These are phyloP conservation scores for Cicer yamashitae DNA, from an alignment of 306 rosid species.

Conservation along the genomic window DNA sequence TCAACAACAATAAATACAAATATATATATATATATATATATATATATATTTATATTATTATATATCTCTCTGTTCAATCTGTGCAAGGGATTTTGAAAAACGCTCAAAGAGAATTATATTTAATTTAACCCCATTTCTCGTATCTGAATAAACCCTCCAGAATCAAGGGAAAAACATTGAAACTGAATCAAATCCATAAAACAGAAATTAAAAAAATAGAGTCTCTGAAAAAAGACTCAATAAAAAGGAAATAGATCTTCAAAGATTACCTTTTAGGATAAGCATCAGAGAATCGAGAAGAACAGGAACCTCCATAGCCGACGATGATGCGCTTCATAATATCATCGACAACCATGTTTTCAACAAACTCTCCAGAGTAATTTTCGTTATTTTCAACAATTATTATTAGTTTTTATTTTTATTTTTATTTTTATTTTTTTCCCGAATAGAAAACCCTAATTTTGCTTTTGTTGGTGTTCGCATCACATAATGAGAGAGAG, in stretches of 20 bases:
- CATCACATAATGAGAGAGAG: neutral
- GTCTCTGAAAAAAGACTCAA: slow-evolving; percentile 2
- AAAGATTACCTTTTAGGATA: slow-evolving; percentile 80
- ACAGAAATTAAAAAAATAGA: neutral
- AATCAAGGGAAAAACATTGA: slow-evolving; percentile 68
- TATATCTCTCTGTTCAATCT: slow-evolving; percentile 49
- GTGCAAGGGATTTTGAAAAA: slow-evolving; percentile 49
- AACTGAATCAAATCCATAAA: slow-evolving; percentile 70
- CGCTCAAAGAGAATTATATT: slow-evolving; percentile 58
- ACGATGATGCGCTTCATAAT: slow-evolving; percentile 64
- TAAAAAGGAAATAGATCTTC: slow-evolving; percentile 49
- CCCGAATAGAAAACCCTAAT: slow-evolving; percentile 30
- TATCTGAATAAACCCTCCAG: slow-evolving; percentile 58
- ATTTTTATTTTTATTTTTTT: neutral
- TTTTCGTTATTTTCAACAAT: neutral
- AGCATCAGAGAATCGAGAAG: slow-evolving; percentile 74
- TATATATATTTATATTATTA: neutral
- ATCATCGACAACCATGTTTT: slow-evolving; percentile 71
- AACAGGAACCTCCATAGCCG: slow-evolving; percentile 62
- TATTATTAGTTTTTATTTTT: neutral
- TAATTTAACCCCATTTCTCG: slow-evolving; percentile 41
- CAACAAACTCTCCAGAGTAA: slow-evolving; percentile 26
- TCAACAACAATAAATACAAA: neutral
- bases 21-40: neutral
- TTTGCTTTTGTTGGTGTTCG: neutral